Evolutionary conservation across 2,329 filamentous ascomycete species (phyloP).

Genomic region (Cercospora janseana): DNA sequence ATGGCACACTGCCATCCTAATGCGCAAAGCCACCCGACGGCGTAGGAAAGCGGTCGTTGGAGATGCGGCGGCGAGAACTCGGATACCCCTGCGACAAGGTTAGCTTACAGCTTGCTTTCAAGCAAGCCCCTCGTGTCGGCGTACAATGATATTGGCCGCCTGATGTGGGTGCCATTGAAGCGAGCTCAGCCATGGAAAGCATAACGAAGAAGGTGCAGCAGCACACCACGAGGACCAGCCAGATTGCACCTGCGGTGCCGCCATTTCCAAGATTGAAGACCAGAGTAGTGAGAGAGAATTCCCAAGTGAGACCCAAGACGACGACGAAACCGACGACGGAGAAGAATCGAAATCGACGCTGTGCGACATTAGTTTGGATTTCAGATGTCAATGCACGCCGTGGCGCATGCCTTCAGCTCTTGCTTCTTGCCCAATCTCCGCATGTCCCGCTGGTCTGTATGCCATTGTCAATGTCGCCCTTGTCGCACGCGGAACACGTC

Average conservation of each 20-base stretch:
- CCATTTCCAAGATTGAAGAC: constrained; percentile 44
- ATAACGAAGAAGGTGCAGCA: constrained; percentile 33
- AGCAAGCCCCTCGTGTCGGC: no score
- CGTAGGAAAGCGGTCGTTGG: constrained; percentile 57
- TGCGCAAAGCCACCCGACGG: constrained; percentile 43
- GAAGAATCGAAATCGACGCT: constrained; percentile 34
- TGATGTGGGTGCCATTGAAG: constrained; percentile 55
- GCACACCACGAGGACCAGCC: constrained; percentile 40
- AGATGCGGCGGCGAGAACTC: constrained; percentile 49
- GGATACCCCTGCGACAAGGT: constrained; percentile 42
- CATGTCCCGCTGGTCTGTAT: constrained; percentile 27
- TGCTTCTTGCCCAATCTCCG: constrained; percentile 29
- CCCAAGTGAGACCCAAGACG: constrained; percentile 32
- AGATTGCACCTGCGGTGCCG: constrained; percentile 55
- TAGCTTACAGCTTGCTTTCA: constrained; percentile 30
- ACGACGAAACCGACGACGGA: constrained; percentile 33
- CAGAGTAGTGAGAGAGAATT: constrained; percentile 26
- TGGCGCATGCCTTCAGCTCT: constrained; percentile 22
- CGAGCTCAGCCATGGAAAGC: constrained; percentile 51
- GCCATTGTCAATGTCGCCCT: background rate
- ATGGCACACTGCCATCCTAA: constrained; percentile 36
- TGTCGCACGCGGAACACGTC: background rate
- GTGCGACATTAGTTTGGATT: constrained; percentile 11
- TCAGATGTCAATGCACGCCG: background rate
- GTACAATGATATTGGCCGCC: constrained; percentile 48